Conservation (phyloP, 2,329 filamentous ascomycete genomes). For the Byssoonygena ceratinophila region DNA sequence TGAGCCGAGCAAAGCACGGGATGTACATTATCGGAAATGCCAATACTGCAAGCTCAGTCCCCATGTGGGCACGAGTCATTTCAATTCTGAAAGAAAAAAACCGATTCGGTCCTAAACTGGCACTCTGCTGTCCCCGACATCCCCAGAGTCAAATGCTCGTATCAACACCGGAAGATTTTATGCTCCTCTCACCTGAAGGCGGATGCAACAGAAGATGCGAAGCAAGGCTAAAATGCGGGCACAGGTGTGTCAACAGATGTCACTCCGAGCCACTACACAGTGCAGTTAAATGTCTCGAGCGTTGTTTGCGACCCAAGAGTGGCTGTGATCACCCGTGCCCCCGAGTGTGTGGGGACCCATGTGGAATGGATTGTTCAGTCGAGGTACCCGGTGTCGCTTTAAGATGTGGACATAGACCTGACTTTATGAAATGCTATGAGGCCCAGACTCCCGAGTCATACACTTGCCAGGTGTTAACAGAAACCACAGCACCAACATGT, state of each 20-base stretch:
- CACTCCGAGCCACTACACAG: slow-evolving; percentile 37
- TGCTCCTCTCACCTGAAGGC: slow-evolving; percentile 48
- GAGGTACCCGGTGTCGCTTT: neutral
- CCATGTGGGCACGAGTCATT: slow-evolving; percentile 14
- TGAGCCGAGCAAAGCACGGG: slow-evolving; percentile 26
- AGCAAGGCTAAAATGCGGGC: slow-evolving; percentile 36
- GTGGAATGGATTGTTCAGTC: slow-evolving; percentile 27
- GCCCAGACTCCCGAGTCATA: neutral
- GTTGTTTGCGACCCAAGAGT: slow-evolving; percentile 29
- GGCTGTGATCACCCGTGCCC: slow-evolving; percentile 36
- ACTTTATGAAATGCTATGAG: neutral
- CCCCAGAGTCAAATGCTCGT: slow-evolving; percentile 42
- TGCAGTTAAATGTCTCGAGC: slow-evolving; percentile 33
- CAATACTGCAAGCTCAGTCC: slow-evolving; percentile 7
- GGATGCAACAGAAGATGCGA: slow-evolving; percentile 48
- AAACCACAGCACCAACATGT: slow-evolving; percentile 1
- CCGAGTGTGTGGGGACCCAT: slow-evolving; percentile 33
- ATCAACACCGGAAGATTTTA: slow-evolving; percentile 48
- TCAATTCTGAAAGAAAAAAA: slow-evolving; percentile 4
- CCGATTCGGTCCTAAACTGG: slow-evolving; percentile 4
- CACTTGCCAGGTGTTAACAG: neutral
- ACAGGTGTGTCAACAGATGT: slow-evolving; percentile 37
- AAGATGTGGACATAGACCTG: slow-evolving; percentile 5
- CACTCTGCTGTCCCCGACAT: slow-evolving; percentile 48
- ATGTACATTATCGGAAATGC: slow-evolving; percentile 27